These are phyloP conservation scores for Ploettnerulaceae sp. DNA, from an alignment of 2,329 filamentous ascomycete genomes.

Conservation along the genomic window DNA sequence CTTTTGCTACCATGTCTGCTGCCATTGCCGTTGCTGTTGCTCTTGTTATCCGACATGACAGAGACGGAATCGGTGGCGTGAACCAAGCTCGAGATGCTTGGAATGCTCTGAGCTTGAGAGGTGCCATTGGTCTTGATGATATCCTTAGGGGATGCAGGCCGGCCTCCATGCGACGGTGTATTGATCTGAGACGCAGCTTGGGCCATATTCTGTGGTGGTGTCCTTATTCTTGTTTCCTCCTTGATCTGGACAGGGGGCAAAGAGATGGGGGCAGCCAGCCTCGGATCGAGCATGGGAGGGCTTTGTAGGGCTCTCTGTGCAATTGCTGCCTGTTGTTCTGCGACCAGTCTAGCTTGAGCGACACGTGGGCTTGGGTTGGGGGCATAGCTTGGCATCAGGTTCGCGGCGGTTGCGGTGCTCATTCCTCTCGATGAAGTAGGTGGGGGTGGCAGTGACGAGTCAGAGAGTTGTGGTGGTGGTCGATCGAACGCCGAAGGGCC, in stretches of 20 bases:
- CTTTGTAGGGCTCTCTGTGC: conserved; percentile 29
- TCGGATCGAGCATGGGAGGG: conserved; percentile 28
- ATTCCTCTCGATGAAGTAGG: conserved; percentile 26
- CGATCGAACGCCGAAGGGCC: conserved; percentile 31
- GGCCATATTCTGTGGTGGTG: conserved; percentile 24
- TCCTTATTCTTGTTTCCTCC: conserved; percentile 15
- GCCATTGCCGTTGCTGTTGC: conserved; percentile 22
- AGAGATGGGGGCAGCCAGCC: conserved; percentile 16
- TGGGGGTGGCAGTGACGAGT: conserved; percentile 33
- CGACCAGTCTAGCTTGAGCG: conserved; percentile 36
- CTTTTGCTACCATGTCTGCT: conserved; percentile 27
- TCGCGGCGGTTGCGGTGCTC: conserved; percentile 27
- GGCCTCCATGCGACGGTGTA: conserved; percentile 20
- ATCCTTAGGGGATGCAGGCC: conserved; percentile 19
- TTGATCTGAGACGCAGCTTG: conserved; percentile 13
- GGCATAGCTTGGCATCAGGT: conserved; percentile 30
- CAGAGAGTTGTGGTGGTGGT: conserved; percentile 34
- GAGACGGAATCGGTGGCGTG: conserved; percentile 30
- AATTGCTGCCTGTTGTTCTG: conserved; percentile 33
- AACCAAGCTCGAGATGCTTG: conserved; percentile 32
- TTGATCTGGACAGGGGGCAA: conserved; percentile 24
- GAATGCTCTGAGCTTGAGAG: conserved; percentile 31
- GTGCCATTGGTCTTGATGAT: conserved; percentile 21
- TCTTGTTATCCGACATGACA: conserved; percentile 31
- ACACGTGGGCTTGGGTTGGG: conserved; percentile 37